Evolutionary conservation across 2,329 filamentous ascomycete genomes (phyloP).

Genomic region (Ilyonectria sp.): DNA sequence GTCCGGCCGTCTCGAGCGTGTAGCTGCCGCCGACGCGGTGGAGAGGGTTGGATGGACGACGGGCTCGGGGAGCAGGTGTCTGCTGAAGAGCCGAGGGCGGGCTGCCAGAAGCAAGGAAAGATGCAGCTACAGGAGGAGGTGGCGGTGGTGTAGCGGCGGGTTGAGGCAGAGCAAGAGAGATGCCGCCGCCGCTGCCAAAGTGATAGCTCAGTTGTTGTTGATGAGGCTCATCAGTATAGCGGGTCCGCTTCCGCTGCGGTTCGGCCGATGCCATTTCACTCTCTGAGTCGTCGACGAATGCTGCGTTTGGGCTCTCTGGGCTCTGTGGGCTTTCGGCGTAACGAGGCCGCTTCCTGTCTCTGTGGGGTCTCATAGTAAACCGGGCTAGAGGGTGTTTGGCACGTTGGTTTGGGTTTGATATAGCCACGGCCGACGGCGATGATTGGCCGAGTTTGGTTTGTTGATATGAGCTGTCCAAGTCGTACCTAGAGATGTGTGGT

Average conservation of each 20-base stretch:
- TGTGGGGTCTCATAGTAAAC: not conserved
- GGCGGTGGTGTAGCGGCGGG: not conserved
- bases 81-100: not conserved
- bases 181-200: not conserved
- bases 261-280: not conserved
- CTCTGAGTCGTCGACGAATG: not conserved
- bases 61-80: not conserved
- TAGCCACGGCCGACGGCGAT: not conserved
- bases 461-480: not conserved
- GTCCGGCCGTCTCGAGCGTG: slow-evolving; percentile 29
- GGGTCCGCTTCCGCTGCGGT: not conserved
- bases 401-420: not conserved
- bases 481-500: not conserved
- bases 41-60: not conserved
- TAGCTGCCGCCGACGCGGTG: not conserved
- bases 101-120: not conserved
- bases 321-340: slow-evolving; percentile 4
- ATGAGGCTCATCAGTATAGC: not conserved
- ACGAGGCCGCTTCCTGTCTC: not conserved
- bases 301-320: not conserved
- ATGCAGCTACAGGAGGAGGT: not conserved
- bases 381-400: not conserved
- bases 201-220: not conserved
- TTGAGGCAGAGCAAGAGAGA: not conserved
- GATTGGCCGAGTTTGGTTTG: not conserved